Evolutionary conservation across 495 filamentous ascomycete species (phyloP), one percentile per base, ranked within the genome.

Genomic region (Annulohypoxylon nitens): DNA sequence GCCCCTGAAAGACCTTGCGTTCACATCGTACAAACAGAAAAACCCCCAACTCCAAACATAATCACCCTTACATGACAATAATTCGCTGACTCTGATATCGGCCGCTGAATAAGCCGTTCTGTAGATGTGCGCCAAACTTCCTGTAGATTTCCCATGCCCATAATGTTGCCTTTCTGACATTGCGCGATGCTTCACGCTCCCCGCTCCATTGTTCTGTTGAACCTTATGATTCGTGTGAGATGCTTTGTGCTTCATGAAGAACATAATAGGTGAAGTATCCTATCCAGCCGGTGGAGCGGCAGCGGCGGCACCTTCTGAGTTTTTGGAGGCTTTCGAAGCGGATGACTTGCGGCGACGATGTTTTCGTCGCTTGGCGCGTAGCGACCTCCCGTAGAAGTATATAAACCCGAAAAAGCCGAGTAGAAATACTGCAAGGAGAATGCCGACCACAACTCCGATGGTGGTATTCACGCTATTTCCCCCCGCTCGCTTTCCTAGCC

Each of bases 371-470:
- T 34, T 61, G 41, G 75, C 67, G 5, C 76, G 76, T 12, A 81
- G 78, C 3, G 79, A 79, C 2, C n/a, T 61, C 25, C 75, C 71
- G 60, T 81, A 81, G 0, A 76, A 58, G 54, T 78, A 70, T 43
- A 81, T 12, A 53, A 81, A 80, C 23, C 66, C 76, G 25, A 74
- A 68, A 30, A 71, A 50, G 11, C 67, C 77, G n/a, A 58, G 59
- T 10, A 81, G 41, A 54, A 83, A 83, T 5, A 75, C 63, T 14
- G 78, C 64, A 6, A 83, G 64, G 37, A 79, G 69, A 45, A 83
- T 61, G 25, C 79, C 80, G 63, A 81, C 80, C 9, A 78, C 71
- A 10, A 77, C 77, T 34, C 78, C 80, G 51, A 81, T 81, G 1
- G 74, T 81, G 58, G 73, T 72, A 57, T 81, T 80, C 45, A 75